Evolutionary conservation across 306 rosid species (phyloP).

Genomic region (Vigna mungo): DNA sequence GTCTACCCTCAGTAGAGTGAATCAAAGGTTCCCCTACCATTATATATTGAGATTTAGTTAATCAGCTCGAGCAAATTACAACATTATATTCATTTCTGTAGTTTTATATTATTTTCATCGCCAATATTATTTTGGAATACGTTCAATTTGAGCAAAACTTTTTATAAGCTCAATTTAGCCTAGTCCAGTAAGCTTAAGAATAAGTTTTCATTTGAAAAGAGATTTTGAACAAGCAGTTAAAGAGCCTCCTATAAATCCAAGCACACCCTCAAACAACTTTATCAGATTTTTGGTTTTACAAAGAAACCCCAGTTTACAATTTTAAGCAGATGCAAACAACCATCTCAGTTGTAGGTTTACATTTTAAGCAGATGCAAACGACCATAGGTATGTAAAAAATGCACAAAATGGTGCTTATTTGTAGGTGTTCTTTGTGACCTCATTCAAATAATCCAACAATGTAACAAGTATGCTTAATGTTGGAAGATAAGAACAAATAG

Average conservation of each 20-base stretch:
- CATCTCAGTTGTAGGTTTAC: background rate
- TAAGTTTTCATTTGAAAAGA: background rate
- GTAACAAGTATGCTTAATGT: background rate
- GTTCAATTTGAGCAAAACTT: background rate
- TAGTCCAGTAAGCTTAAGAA: background rate
- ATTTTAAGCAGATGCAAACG: conserved; percentile 10
- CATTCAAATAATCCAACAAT: conserved; percentile 19
- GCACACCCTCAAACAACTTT: background rate
- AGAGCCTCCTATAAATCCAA: background rate
- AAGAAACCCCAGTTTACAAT: background rate
- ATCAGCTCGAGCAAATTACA: conserved; percentile 4
- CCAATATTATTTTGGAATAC: background rate
- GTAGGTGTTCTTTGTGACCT: background rate
- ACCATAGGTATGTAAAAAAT: conserved; percentile 14
- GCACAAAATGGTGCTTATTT: background rate
- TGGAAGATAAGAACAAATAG: background rate
- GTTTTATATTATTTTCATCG: conserved; percentile 1
- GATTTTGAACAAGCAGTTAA: background rate
- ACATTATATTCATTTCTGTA: background rate
- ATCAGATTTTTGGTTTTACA: conserved; percentile 2
- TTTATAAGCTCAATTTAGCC: background rate
- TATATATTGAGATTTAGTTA: conserved; percentile 7
- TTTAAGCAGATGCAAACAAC: no score
- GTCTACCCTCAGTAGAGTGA: conserved; percentile 14
- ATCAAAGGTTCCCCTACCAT: conserved; percentile 1